Evolutionary conservation across 768 basidiomycete species (phyloP).

Genomic region (Phylloporus arenicola): DNA sequence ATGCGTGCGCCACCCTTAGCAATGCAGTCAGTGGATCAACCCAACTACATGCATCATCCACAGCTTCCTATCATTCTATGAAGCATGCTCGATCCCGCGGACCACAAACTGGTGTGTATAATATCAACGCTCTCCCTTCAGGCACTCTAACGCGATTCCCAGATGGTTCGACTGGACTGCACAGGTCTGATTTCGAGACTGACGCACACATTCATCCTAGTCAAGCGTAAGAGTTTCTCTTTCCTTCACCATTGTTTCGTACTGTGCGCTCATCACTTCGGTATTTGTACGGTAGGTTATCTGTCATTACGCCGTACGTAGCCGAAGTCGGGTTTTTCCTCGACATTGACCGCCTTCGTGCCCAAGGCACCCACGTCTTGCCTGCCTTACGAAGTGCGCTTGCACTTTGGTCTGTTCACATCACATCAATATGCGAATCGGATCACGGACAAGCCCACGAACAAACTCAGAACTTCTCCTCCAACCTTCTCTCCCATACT

Average conservation of each 20-base stretch:
- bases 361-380: slow-evolving; percentile 37
- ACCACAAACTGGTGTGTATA: slow-evolving; percentile 2
- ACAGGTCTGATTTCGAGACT: not conserved
- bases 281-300: slow-evolving; percentile 13
- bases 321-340: slow-evolving; percentile 67
- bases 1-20: not conserved
- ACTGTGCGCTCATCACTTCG: not conserved
- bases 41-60: not conserved
- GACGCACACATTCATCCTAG: not conserved
- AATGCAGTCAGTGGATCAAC: not conserved
- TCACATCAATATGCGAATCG: slow-evolving; percentile 36
- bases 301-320: slow-evolving; percentile 48
- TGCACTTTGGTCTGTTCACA: slow-evolving; percentile 49
- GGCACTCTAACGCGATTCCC: not conserved
- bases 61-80: not conserved
- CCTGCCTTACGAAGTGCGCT: slow-evolving; percentile 46
- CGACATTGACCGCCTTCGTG: slow-evolving; percentile 41
- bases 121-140: not conserved
- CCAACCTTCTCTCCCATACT: slow-evolving; percentile 42
- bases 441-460: slow-evolving; percentile 28
- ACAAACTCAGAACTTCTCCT: not conserved
- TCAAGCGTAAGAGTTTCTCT: slow-evolving; percentile 8
- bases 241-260: not conserved
- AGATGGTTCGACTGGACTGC: not conserved
- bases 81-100: not conserved